phyloP scores from a whole-genome alignment of 352 stramenopile genomes.

The Blastocystis sp. region DNA sequence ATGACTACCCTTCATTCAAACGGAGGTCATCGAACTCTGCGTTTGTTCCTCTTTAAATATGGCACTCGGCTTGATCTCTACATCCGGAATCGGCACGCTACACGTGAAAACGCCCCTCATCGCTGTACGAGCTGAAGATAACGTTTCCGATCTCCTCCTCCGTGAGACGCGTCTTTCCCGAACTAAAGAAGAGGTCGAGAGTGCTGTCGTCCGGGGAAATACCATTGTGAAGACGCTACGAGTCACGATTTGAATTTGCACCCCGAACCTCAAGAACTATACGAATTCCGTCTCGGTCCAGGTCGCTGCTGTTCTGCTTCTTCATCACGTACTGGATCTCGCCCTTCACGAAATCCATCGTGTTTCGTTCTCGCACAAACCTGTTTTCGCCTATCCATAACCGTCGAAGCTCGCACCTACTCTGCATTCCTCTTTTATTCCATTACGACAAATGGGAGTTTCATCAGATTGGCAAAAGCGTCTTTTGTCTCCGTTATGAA shows the following conservation, averaged over 20 bases:
- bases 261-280: background rate
- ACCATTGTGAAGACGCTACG: constrained; percentile 45
- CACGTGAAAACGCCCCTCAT: background rate
- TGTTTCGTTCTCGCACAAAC: constrained; percentile 46
- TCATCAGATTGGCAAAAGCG: background rate
- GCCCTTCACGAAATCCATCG: constrained; percentile 15
- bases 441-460: background rate
- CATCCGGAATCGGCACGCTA: constrained; percentile 42
- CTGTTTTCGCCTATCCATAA: background rate
- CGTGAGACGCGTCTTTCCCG: background rate
- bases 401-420: background rate
- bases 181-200: constrained; percentile 36
- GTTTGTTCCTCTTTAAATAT: constrained; percentile 56
- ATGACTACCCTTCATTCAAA: background rate
- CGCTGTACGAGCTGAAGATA: constrained; percentile 13
- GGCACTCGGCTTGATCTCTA: constrained; percentile 9
- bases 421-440: background rate
- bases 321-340: constrained; percentile 55
- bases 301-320: background rate
- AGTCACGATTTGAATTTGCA: background rate
- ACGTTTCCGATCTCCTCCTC: constrained; percentile 14
- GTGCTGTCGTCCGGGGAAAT: constrained; percentile 29
- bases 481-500: too few species aligned
- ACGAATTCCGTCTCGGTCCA: constrained; percentile 46
- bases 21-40: background rate